Base-by-base conservation (phyloP, 2,329 filamentous ascomycete species). In the Lasiodiplodia theobromae region DNA sequence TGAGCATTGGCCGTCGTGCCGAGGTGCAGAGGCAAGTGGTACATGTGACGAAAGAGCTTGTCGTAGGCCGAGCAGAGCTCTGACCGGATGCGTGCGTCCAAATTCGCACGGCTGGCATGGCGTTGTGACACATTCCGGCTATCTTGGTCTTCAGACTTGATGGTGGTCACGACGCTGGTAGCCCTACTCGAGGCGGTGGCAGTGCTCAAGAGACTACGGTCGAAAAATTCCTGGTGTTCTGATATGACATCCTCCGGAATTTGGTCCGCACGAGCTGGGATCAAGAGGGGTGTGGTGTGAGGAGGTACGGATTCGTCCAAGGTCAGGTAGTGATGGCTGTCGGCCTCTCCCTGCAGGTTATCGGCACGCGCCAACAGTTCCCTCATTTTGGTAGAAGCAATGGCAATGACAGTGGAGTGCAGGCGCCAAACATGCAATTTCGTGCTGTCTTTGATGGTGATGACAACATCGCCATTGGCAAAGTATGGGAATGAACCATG, bases 31-130 rank as follows among this genome's bases (percentile, higher is more conserved):
- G 71, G 57, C 8, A 74, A 66, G 38, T 71, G 73, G 63, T 77
- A 76, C 66, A 77, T 75, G 14, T 72, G 64, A 1, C 72, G 71
- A 25, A 80, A 71, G 12, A 81, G 71, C 7, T 73, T 63, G 23
- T 69, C 49, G 54, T 74, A 75, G 3, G 68, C 40, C 21, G 37
- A 40, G 0, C 53, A 49, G 18, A 66, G 23, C 28, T 66, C 54
- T 18, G 23, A 34, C 8, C n/a, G n/a, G 51, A 31, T 38, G 3
- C 23, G 56, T 21, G 38, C 11, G 11, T 47, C 6, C 11, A 60
- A 31, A 7, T 18, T 28, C 2, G 18, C 8, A 11, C 7, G 25
- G 8, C 25, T 11, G 25, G 18, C 37, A 34, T n/a, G 37, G 25
- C 34, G 10, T 57, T 34, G 18, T 7, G n/a, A 23, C 12, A 5